Evolutionary conservation across 805 yeast genomes (phyloP).

Genomic region (Lachancea sp.): DNA sequence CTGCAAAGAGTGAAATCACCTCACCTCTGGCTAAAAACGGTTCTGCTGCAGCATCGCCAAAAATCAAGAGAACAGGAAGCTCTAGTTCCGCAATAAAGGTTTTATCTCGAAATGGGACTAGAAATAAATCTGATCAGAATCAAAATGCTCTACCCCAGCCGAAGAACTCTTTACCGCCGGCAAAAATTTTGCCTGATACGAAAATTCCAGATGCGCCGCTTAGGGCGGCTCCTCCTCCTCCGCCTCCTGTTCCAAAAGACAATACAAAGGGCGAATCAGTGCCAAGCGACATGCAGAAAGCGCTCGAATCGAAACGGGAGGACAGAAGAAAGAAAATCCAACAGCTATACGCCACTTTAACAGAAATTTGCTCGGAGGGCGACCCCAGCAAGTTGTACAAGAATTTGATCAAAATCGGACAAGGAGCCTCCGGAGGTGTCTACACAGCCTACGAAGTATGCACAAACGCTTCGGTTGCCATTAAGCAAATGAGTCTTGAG

Average conservation of each 20-base stretch:
- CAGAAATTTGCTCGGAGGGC: constrained; percentile 73
- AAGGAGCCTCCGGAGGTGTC: constrained; percentile 98
- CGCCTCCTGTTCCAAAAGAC: constrained; percentile 22
- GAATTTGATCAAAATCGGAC: constrained; percentile 81
- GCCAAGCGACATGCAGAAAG: constrained; percentile 10
- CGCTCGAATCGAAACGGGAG: constrained; percentile 67
- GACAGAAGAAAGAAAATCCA: constrained; percentile 67
- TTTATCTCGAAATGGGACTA: constrained; percentile 15
- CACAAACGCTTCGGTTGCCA: constrained; percentile 66
- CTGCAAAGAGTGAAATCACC: constrained; percentile 17
- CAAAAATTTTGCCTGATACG: neutral
- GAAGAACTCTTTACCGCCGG: neutral
- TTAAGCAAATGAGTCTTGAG: constrained; percentile 92
- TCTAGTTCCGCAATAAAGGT: constrained; percentile 14
- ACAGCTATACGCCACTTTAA: constrained; percentile 63
- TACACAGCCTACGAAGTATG: constrained; percentile 72
- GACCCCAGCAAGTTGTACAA: constrained; percentile 72
- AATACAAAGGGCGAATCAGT: neutral
- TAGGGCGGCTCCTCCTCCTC: constrained; percentile 22
- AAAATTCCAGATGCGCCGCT: neutral
- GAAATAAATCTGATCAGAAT: constrained; percentile 21
- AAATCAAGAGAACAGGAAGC: constrained; percentile 13
- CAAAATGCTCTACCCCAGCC: constrained; percentile 9
- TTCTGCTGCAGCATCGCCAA: constrained; percentile 12
- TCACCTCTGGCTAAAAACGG: constrained; percentile 21